phyloP scores from a whole-genome alignment of 768 basidiomycete species.

The Kwoniella shandongensis region DNA sequence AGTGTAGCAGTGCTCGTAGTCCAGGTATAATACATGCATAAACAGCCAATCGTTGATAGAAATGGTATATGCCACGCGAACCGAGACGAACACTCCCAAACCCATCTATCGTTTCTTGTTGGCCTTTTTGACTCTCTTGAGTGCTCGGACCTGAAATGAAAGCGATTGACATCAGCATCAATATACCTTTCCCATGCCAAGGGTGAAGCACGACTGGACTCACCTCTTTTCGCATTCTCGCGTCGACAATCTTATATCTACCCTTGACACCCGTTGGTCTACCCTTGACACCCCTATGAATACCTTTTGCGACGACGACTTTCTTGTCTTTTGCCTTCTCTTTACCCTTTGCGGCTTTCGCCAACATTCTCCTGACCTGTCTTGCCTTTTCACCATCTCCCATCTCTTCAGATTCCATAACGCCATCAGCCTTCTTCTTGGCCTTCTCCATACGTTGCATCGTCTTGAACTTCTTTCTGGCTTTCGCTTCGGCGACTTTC shows the following conservation, averaged over 20 bases:
- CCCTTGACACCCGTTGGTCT: conserved; percentile 95
- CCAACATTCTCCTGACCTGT: conserved; percentile 80
- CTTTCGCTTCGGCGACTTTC: conserved; percentile 98
- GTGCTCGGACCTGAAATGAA: conserved; percentile 67
- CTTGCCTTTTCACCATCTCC: conserved; percentile 93
- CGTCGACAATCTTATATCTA: conserved; percentile 88
- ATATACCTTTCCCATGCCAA: too few relatives aligned
- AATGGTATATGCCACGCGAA: neutral
- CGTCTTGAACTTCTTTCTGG: conserved; percentile 90
- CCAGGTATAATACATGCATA: conserved; percentile 21
- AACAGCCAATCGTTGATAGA: neutral
- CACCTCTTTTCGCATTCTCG: conserved; percentile 76
- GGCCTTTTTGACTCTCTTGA: conserved; percentile 75
- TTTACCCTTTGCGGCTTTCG: conserved; percentile 58
- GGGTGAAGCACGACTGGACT: too few relatives aligned
- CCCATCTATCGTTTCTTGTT: conserved; percentile 56
- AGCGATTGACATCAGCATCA: conserved; percentile 9
- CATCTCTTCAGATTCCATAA: conserved; percentile 73
- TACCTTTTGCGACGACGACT: conserved; percentile 87
- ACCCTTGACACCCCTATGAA: conserved; percentile 84
- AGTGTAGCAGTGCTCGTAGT: too few relatives aligned
- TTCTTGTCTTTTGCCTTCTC: conserved; percentile 67
- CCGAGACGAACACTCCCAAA: neutral
- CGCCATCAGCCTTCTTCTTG: conserved; percentile 92
- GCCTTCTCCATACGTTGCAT: conserved; percentile 82